Conservation (phyloP, 176 grass and related monocot species). For the maize (Zea mays) region DNA sequence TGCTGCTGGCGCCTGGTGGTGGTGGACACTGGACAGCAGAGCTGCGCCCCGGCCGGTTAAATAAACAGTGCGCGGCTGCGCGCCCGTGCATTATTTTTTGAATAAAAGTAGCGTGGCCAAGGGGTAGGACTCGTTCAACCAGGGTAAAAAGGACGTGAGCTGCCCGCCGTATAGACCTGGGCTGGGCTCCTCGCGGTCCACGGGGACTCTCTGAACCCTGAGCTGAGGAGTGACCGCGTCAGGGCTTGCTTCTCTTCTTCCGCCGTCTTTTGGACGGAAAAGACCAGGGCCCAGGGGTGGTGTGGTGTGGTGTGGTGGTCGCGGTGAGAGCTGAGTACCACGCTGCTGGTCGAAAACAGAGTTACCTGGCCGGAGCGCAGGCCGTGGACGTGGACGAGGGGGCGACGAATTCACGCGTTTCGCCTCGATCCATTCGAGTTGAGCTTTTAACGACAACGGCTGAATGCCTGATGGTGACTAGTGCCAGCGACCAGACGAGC, state of each 20-base stretch:
- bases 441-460: not conserved
- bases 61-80: not conserved
- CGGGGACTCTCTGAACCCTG: not conserved
- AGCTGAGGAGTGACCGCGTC: too few relatives aligned
- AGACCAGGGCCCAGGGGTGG: not conserved
- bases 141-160: not conserved
- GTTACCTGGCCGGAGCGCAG: not conserved
- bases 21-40: not conserved
- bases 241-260: too few relatives aligned
- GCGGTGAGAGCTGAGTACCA: not conserved
- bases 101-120: not conserved
- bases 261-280: not conserved
- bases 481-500: not conserved
- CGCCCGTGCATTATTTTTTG: not conserved
- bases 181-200: not conserved
- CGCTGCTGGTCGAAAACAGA: conserved; percentile 1
- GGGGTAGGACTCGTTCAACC: not conserved
- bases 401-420: not conserved
- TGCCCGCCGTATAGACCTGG: conserved; percentile 6
- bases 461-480: not conserved
- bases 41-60: not conserved
- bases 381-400: conserved; percentile 14
- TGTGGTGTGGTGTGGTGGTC: not conserved
- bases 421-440: not conserved
- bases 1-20: too few relatives aligned